Base-by-base conservation (phyloP, 495 filamentous ascomycete genomes). In the Talaromyces trachyspermus region DNA sequence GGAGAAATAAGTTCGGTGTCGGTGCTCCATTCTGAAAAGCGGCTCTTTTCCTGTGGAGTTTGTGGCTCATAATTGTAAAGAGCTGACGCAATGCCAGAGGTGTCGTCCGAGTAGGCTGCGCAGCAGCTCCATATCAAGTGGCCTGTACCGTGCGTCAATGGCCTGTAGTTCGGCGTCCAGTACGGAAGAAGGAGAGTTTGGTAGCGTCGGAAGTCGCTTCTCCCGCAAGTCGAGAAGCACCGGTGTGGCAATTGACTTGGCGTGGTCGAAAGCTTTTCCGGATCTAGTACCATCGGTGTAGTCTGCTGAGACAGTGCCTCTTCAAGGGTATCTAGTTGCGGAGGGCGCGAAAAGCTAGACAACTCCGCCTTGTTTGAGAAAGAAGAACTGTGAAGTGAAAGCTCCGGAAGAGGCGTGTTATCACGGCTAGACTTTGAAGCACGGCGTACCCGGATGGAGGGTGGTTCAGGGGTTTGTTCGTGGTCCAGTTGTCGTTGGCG, bases 21-120 rank as follows among this genome's bases (percentile, higher is more conserved):
- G 3, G 66, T 64, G 41, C 68, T 70, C 70, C 70, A 74, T 57
- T 71, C 64, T 0, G 70, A 74, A 44, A 74, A 74, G n/a, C 60
- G 68, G 44, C 68, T 74, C 47, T 45, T 52, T 37, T 73, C 66
- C 10, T 48, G 54, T 5, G 52, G 15, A 4, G 61, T 58, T 9
- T 55, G 51, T 5, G 27, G 15, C n/a, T n/a, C n/a, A 29, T 39
- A 49, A 37, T 43, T 39, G 39, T 48, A 52, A 19, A 55, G 39
- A 7, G 52, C 35, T 18, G 64, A 66, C 8, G 64, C 69, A 20
- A 63, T 62, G 15, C 59, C 59, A 35, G 68, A 66, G 2, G 61
- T 72, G 48, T 68, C 56, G 43, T 64, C 64, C 4, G 70, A 74
- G 39, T 72, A 72, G 63, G 47, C 68, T 74, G 23, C 51, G 62